A percentile compares a stretch with the other conserved stretches of the same genome.
Evolutionary conservation across 2,329 filamentous ascomycete genomes (phyloP).

Genomic region (Trichoderma aggressivum): DNA sequence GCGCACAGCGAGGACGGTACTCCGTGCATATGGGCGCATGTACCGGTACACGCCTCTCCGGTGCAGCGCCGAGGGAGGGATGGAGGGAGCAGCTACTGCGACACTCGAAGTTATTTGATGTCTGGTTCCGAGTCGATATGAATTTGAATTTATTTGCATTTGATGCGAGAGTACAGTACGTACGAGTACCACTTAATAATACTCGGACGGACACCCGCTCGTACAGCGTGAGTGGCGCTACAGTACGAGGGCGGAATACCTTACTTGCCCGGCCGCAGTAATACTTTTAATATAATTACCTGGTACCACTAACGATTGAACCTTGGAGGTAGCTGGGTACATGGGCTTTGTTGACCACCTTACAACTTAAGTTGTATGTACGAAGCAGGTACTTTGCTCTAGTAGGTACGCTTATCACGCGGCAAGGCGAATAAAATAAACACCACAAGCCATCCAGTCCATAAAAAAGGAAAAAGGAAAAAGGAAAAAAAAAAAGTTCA

Average conservation of each 20-base stretch:
- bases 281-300: too few relatives aligned
- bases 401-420: neutral
- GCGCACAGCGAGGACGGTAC: neutral
- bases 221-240: neutral
- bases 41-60: conserved; percentile 2
- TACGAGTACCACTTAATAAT: neutral
- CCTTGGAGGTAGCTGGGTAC: neutral
- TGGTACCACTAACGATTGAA: neutral
- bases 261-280: neutral
- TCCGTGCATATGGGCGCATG: neutral
- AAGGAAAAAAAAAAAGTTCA: neutral
- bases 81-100: neutral
- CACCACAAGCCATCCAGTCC: neutral
- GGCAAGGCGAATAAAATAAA: neutral
- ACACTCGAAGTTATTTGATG: neutral
- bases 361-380: too few relatives aligned
- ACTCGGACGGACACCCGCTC: neutral
- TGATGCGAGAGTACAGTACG: neutral
- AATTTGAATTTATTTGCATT: neutral
- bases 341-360: neutral
- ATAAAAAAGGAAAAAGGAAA: neutral
- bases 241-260: neutral
- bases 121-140: neutral
- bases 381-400: neutral
- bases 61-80: neutral